Evolutionary conservation across 2,329 filamentous ascomycete genomes (phyloP).

Genomic region (Biscogniauxia sp.): DNA sequence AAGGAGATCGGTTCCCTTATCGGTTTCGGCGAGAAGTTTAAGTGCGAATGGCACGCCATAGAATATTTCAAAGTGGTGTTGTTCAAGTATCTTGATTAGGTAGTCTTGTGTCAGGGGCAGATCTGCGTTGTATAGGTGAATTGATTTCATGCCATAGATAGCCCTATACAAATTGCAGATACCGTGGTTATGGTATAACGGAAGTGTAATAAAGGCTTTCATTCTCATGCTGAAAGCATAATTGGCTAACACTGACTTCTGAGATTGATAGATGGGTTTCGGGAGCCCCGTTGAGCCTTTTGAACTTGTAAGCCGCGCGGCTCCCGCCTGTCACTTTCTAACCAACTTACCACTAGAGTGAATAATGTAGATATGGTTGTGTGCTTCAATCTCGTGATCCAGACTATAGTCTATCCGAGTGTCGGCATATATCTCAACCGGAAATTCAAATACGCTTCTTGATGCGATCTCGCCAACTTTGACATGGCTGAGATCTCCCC

Average conservation of each 20-base stretch:
- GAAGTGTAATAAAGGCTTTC: conserved; percentile 52
- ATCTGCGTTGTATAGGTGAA: conserved; percentile 53
- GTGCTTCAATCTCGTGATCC: conserved; percentile 24
- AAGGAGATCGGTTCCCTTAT: conserved; percentile 50
- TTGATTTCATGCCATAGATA: conserved; percentile 47
- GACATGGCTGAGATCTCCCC: conserved; percentile 13
- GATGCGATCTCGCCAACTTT: conserved; percentile 28
- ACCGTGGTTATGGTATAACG: conserved; percentile 60
- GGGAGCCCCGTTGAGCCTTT: conserved; percentile 60
- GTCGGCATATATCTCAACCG: conserved; percentile 30
- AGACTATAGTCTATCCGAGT: conserved; percentile 35
- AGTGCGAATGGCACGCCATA: conserved; percentile 63
- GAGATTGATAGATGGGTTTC: conserved; percentile 60
- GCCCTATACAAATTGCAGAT: conserved; percentile 53
- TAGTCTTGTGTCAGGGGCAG: conserved; percentile 53
- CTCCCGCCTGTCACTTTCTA: conserved; percentile 18
- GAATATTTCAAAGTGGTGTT: conserved; percentile 50
- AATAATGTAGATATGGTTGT: conserved; percentile 30
- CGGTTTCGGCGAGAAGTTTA: conserved; percentile 59
- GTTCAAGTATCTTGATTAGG: conserved; percentile 43
- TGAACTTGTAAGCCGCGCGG: conserved; percentile 20
- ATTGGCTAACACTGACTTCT: conserved; percentile 48
- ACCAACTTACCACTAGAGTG: conserved; percentile 17
- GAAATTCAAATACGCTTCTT: conserved; percentile 29
- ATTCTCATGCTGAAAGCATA: conserved; percentile 40